Conservation (phyloP, 164 flowering plant species). For the Berberis thunbergii region DNA sequence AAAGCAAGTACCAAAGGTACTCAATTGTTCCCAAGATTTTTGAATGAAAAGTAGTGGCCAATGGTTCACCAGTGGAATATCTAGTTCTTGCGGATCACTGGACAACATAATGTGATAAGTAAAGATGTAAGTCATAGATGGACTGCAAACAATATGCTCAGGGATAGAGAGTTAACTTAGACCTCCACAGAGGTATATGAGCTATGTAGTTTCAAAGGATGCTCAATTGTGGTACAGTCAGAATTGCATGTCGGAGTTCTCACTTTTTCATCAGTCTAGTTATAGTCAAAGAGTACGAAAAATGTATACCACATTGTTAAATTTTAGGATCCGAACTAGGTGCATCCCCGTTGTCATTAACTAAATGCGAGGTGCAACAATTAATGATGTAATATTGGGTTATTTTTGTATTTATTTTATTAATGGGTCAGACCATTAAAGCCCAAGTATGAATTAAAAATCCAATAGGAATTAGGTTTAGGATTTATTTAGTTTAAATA, state of each 20-base stretch:
- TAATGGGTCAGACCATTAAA: too few species aligned
- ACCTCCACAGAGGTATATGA: slow-evolving; percentile 52
- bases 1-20: slow-evolving; percentile 44
- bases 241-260: slow-evolving; percentile 40
- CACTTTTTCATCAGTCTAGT: slow-evolving; percentile 52
- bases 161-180: background rate
- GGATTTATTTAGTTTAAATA: too few species aligned
- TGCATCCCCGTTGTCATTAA: too few species aligned
- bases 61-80: slow-evolving; percentile 48
- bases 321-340: too few species aligned
- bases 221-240: slow-evolving; percentile 19
- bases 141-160: too few species aligned
- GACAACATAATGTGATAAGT: slow-evolving; percentile 3
- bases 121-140: background rate
- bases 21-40: slow-evolving; percentile 70
- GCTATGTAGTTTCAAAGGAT: slow-evolving; percentile 53
- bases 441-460: too few species aligned
- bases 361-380: too few species aligned
- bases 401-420: too few species aligned
- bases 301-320: too few species aligned
- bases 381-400: too few species aligned
- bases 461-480: too few species aligned
- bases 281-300: slow-evolving; percentile 18
- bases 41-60: slow-evolving; percentile 64
- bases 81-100: slow-evolving; percentile 42